phyloP scores from a whole-genome alignment of 306 rosid species.

The Pyrus betulifolia region DNA sequence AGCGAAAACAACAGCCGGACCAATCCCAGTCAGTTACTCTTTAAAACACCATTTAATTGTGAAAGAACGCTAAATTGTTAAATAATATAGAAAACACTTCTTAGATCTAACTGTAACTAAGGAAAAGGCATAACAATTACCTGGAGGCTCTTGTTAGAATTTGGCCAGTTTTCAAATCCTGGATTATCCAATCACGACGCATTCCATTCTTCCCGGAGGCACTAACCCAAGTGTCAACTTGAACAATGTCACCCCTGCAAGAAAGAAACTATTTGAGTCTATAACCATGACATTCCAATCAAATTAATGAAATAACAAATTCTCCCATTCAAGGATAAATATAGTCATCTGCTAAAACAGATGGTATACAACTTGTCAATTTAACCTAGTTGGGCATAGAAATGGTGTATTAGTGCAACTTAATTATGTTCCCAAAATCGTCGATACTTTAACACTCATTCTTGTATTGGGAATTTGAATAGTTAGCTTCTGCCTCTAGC shows the following conservation, averaged over 20 bases:
- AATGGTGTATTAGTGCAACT: not conserved
- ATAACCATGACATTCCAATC: not conserved
- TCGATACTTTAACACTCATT: not conserved
- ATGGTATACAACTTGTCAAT: not conserved
- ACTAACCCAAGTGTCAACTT: conserved; percentile 92
- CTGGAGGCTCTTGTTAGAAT: conserved; percentile 86
- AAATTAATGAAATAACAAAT: not conserved
- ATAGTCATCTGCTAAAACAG: not conserved
- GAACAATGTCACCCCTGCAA: conserved; percentile 94
- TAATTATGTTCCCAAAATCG: conserved; percentile 1
- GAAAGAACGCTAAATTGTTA: not conserved
- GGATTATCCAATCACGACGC: conserved; percentile 96
- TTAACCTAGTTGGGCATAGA: not conserved
- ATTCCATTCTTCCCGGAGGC: conserved; percentile 90
- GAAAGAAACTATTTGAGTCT: conserved; percentile 6
- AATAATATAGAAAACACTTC: not conserved
- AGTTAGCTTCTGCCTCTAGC: not conserved
- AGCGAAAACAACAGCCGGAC: conserved; percentile 13
- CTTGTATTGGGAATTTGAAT: not conserved
- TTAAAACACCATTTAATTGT: not conserved
- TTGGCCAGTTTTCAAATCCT: conserved; percentile 73
- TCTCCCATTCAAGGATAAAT: not conserved
- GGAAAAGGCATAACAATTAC: conserved; percentile 19
- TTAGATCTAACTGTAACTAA: not conserved
- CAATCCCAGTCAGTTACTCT: conserved; percentile 3